Percentiles rank a stretch among this genome's conserved stretches.
Evolutionary conservation across 805 yeast genomes (phyloP).

Genomic region (Teunomyces funiuensis): DNA sequence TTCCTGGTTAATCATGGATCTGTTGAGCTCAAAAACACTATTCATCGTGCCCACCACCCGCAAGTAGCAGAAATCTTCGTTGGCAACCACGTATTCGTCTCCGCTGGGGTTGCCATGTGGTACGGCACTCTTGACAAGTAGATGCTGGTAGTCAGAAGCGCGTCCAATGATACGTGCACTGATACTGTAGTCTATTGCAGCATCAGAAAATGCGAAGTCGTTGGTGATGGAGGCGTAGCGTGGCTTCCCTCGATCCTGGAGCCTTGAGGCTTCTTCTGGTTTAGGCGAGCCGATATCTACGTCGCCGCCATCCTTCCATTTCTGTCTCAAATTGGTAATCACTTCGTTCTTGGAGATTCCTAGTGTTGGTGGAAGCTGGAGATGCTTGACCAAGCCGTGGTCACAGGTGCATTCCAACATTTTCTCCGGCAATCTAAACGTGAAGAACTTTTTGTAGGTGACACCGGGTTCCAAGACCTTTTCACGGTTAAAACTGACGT

Average conservation of each 20-base stretch:
- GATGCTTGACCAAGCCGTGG: slow-evolving; percentile 37
- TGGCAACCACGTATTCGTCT: slow-evolving; percentile 33
- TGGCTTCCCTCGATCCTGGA: slow-evolving; percentile 3
- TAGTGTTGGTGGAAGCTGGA: slow-evolving; percentile 36
- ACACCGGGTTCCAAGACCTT: slow-evolving; percentile 30
- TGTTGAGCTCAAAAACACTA: slow-evolving; percentile 26
- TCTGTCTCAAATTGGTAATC: slow-evolving; percentile 23
- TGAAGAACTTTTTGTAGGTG: slow-evolving; percentile 41
- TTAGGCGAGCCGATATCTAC: slow-evolving; percentile 8
- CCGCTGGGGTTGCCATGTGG: slow-evolving; percentile 15
- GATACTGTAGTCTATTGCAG: slow-evolving; percentile 33
- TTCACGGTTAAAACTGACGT: slow-evolving; percentile 21
- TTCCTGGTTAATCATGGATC: slow-evolving; percentile 31
- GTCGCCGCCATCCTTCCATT: slow-evolving; percentile 19
- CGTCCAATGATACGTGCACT: slow-evolving; percentile 39
- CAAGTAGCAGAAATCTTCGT: slow-evolving; percentile 26
- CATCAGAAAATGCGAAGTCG: slow-evolving; percentile 32
- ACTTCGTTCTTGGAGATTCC: slow-evolving; percentile 34
- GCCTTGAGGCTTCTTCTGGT: slow-evolving; percentile 8
- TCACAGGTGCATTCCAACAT: slow-evolving; percentile 36
- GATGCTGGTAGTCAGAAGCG: slow-evolving; percentile 28
- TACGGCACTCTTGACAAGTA: slow-evolving; percentile 14
- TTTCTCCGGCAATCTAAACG: slow-evolving; percentile 38
- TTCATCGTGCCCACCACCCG: slow-evolving; percentile 25
- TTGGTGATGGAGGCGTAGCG: slow-evolving; percentile 18